These are phyloP conservation scores for Zalerion maritima DNA, from an alignment of 495 filamentous ascomycete species.

Conservation along the genomic window DNA sequence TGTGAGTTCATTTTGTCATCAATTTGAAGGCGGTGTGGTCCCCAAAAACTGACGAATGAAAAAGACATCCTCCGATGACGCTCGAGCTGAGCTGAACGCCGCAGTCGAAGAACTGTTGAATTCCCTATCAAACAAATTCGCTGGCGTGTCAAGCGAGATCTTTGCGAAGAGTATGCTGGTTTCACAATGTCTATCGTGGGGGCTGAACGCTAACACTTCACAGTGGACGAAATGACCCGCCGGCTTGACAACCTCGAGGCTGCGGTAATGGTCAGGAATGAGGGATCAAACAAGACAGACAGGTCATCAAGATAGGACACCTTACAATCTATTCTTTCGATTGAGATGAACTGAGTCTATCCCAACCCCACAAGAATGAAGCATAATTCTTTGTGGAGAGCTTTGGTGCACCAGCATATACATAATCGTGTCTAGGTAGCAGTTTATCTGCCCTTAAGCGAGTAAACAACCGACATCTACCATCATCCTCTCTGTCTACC, in stretches of 20 bases:
- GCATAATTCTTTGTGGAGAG: no score
- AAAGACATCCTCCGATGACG: conserved; percentile 24
- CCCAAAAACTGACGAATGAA: no score
- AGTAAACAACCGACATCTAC: no score
- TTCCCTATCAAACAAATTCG: conserved; percentile 71
- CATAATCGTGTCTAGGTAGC: no score
- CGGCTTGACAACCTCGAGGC: conserved; percentile 79
- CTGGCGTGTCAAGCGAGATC: conserved; percentile 64
- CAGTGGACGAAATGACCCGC: conserved; percentile 92
- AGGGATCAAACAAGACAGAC: conserved; percentile 9
- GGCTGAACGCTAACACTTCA: conserved; percentile 2
- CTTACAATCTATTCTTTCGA: no score
- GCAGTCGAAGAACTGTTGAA: conserved; percentile 78
- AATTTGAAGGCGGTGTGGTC: no score
- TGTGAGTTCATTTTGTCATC: no score
- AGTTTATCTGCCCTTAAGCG: no score
- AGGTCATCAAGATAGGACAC: background rate
- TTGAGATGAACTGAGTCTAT: background rate
- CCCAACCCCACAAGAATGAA: no score
- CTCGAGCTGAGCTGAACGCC: conserved; percentile 48
- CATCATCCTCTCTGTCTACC: no score
- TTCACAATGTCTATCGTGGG: background rate
- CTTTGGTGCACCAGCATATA: no score
- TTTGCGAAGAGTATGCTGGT: conserved; percentile 62
- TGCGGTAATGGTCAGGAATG: conserved; percentile 41